Percentiles rank a stretch among this genome's conserved stretches.
Conservation (phyloP, 2,329 filamentous ascomycete species). For the Colletotrichum eremochloae region DNA sequence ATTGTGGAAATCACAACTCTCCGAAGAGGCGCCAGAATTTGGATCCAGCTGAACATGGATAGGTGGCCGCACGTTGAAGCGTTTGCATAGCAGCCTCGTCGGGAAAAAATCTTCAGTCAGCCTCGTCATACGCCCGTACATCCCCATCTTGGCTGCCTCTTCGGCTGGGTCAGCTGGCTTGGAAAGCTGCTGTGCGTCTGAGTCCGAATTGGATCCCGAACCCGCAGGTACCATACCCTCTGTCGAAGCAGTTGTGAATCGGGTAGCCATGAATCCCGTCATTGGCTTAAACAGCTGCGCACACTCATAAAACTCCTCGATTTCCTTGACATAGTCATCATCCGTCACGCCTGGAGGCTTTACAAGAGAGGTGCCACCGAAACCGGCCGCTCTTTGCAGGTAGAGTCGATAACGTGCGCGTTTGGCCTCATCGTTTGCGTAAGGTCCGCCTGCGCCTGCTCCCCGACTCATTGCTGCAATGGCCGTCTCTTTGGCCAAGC, state of each 20-base stretch:
- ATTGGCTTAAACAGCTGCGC: conserved; percentile 88
- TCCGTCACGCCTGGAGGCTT: conserved; percentile 61
- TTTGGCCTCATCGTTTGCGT: conserved; percentile 85
- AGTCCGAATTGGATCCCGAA: conserved; percentile 41
- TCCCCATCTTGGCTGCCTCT: conserved; percentile 87
- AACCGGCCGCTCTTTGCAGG: conserved; percentile 81
- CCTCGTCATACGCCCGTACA: conserved; percentile 93
- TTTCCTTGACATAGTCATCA: conserved; percentile 84
- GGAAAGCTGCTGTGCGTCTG: conserved; percentile 57
- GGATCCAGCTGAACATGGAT: conserved; percentile 73
- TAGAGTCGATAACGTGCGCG: conserved; percentile 84
- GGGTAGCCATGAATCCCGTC: conserved; percentile 90
- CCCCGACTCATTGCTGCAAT: conserved; percentile 77
- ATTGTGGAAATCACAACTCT: not conserved
- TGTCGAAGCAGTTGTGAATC: conserved; percentile 83
- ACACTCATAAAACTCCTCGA: conserved; percentile 78
- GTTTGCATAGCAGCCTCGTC: conserved; percentile 88
- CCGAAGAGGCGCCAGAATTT: conserved; percentile 42
- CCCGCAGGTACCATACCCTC: conserved; percentile 48
- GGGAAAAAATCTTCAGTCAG: conserved; percentile 80
- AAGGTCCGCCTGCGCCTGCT: conserved; percentile 78
- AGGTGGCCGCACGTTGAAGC: conserved; percentile 89
- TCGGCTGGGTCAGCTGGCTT: conserved; percentile 83
- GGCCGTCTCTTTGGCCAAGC: conserved; percentile 75
- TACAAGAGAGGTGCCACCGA: conserved; percentile 67